Conservation (phyloP, 2,329 filamentous ascomycete genomes). For the Aphanoascus verrucosus region DNA sequence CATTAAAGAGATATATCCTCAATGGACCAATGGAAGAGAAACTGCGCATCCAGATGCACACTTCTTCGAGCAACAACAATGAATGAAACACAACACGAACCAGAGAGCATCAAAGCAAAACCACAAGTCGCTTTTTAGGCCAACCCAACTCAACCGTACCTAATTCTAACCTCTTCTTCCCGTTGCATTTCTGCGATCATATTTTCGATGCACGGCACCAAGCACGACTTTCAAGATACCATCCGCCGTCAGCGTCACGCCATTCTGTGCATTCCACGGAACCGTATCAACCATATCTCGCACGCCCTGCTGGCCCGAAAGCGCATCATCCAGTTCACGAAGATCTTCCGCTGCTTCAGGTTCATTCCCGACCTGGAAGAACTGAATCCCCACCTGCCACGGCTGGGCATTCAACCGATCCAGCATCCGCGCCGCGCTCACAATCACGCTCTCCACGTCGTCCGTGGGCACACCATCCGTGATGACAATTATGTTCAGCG, state of each 20-base stretch:
- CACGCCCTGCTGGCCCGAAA: slow-evolving; percentile 48
- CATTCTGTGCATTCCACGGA: slow-evolving; percentile 50
- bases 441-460: slow-evolving; percentile 61
- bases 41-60: not conserved
- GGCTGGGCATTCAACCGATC: slow-evolving; percentile 53
- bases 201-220: slow-evolving; percentile 59
- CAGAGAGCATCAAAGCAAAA: not conserved
- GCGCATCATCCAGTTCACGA: slow-evolving; percentile 61
- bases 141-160: not conserved
- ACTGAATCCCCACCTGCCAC: slow-evolving; percentile 85
- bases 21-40: too few relatives aligned
- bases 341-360: slow-evolving; percentile 53
- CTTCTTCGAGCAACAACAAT: not conserved
- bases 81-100: not conserved
- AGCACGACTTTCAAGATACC: slow-evolving; percentile 73
- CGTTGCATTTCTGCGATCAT: slow-evolving; percentile 38
- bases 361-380: slow-evolving; percentile 85
- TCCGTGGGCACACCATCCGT: slow-evolving; percentile 79
- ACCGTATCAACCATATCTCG: slow-evolving; percentile 90
- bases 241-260: slow-evolving; percentile 50
- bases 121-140: not conserved
- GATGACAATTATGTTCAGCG: slow-evolving; percentile 83
- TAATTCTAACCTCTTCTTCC: not conserved
- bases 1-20: too few relatives aligned
- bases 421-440: slow-evolving; percentile 57